These are phyloP conservation scores for Euphorbia celastroides DNA, from an alignment of 441 rosid genomes.

Conservation along the genomic window DNA sequence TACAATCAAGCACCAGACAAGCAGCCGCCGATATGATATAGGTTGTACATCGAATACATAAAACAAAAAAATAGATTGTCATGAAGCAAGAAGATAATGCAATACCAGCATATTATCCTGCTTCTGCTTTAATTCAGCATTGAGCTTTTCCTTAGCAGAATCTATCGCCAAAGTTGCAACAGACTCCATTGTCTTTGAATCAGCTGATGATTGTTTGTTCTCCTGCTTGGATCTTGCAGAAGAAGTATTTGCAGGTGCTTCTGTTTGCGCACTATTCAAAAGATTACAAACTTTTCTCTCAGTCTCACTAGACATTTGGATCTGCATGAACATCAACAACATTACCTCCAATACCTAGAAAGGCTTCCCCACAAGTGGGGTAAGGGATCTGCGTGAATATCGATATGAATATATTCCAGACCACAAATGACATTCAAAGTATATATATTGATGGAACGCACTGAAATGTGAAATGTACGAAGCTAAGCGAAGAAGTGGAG, in stretches of 20 bases:
- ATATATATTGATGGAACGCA: conserved; percentile 1
- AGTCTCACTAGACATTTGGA: conserved; percentile 78
- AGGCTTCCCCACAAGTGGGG: too few species aligned
- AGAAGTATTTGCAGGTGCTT: conserved; percentile 34
- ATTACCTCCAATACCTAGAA: too few species aligned
- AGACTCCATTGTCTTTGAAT: conserved; percentile 29
- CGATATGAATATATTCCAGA: conserved; percentile 6
- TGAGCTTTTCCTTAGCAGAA: conserved; percentile 53
- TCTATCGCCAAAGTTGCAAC: conserved; percentile 26
- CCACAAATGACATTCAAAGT: background rate
- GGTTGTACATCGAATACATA: background rate
- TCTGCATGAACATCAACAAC: conserved; percentile 67
- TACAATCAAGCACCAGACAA: conserved; percentile 7
- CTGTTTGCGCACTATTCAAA: conserved; percentile 47
- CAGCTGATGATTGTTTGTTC: conserved; percentile 28
- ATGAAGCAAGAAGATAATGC: conserved; percentile 1
- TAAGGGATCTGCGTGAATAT: conserved; percentile 58
- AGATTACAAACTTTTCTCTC: conserved; percentile 79
- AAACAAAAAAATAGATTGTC: conserved; percentile 7
- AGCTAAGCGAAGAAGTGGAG: background rate
- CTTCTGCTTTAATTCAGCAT: conserved; percentile 59
- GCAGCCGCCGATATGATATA: background rate
- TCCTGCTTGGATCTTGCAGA: conserved; percentile 31
- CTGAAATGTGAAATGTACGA: background rate
- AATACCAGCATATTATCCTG: conserved; percentile 65